phyloP scores from a whole-genome alignment of 1,139 yeast species.

The Candida sp. region DNA sequence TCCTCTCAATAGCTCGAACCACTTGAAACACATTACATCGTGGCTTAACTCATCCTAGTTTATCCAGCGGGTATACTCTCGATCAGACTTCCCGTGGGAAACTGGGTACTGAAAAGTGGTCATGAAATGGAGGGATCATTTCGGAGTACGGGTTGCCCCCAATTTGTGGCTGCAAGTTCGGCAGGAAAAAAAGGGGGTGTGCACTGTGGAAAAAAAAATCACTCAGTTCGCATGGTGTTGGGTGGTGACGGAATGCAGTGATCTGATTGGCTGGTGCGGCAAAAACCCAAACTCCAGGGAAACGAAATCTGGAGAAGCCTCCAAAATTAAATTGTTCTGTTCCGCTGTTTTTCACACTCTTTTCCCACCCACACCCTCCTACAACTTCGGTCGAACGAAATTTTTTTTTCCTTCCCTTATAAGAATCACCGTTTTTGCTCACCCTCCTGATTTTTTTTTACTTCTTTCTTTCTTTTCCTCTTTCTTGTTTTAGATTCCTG shows the following conservation, averaged over 20 bases:
- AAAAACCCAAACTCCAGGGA: neutral
- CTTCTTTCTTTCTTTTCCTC: conserved; percentile 5
- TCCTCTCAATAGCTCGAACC: too few species aligned
- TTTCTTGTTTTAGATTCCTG: neutral
- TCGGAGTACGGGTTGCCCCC: neutral
- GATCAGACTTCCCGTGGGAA: too few species aligned
- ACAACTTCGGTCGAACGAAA: neutral
- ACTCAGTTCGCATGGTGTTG: too few species aligned
- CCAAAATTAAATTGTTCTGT: conserved; percentile 2
- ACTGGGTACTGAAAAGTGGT: too few species aligned
- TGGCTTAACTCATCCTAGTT: too few species aligned
- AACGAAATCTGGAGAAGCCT: conserved; percentile 13
- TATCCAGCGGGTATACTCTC: too few species aligned
- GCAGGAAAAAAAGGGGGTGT: neutral
- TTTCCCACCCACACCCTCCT: neutral
- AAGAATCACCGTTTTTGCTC: conserved; percentile 2
- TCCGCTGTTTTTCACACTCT: neutral
- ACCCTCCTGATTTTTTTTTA: conserved; percentile 1
- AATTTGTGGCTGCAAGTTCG: conserved; percentile 1
- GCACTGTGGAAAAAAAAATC: neutral
- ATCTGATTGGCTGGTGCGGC: neutral
- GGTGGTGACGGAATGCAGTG: neutral
- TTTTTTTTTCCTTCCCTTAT: conserved; percentile 3
- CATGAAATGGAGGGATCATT: neutral
- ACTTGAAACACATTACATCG: too few species aligned